Evolutionary conservation across 768 basidiomycete genomes (phyloP).

Genomic region (Boletus sp.): DNA sequence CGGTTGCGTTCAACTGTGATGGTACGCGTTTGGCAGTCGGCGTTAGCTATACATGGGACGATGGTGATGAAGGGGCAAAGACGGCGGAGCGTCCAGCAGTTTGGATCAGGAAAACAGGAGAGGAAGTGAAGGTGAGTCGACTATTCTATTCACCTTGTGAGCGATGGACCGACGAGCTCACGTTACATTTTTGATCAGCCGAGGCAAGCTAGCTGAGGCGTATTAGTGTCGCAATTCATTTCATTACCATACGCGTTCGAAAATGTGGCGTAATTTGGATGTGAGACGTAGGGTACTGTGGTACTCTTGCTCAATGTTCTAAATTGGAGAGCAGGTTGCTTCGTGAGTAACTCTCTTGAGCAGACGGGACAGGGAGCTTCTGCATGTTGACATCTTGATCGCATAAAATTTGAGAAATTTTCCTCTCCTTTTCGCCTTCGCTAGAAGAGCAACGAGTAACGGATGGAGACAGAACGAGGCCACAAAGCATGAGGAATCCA

Average conservation of each 20-base stretch:
- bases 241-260: background rate
- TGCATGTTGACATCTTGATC: background rate
- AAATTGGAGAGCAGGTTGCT: background rate
- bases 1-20: slow-evolving; percentile 80
- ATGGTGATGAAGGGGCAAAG: slow-evolving; percentile 72
- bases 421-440: background rate
- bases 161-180: background rate
- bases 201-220: slow-evolving; percentile 20
- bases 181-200: slow-evolving; percentile 5
- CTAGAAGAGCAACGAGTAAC: background rate
- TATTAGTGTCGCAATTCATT: background rate
- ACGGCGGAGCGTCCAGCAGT: slow-evolving; percentile 61
- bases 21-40: slow-evolving; percentile 83
- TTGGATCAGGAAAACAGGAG: slow-evolving; percentile 62
- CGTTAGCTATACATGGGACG: slow-evolving; percentile 88
- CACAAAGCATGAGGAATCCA: background rate
- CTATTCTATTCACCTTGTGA: background rate
- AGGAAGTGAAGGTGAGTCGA: slow-evolving; percentile 69
- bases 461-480: background rate
- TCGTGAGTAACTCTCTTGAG: background rate
- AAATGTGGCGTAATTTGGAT: background rate
- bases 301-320: background rate
- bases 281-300: no score
- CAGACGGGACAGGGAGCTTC: background rate
- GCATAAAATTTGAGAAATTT: background rate